Evolutionary conservation across 345 rosid genomes (phyloP).

Genomic region (Populus ilicifolia): DNA sequence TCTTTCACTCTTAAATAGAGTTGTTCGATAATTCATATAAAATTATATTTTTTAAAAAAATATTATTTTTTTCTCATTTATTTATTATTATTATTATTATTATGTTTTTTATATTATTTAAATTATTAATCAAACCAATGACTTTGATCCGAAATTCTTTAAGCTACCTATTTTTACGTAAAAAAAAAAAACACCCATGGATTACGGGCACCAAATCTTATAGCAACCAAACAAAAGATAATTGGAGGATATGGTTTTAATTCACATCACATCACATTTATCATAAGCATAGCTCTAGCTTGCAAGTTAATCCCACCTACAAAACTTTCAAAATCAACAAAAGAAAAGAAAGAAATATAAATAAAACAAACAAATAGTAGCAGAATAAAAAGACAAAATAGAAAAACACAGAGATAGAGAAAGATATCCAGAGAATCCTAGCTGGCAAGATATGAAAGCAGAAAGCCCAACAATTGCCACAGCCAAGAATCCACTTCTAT

Average conservation of each 20-base stretch:
- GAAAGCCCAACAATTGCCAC: conserved; percentile 11
- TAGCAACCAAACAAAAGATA: neutral
- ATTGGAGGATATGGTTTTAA: neutral
- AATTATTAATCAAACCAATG: too few species aligned
- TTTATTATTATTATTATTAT: too few species aligned
- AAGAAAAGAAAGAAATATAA: neutral
- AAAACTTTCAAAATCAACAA: neutral
- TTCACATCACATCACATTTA: neutral
- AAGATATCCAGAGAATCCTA: conserved; percentile 55
- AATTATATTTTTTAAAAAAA: too few species aligned
- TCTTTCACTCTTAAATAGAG: too few species aligned
- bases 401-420: conserved; percentile 21
- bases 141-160: too few species aligned
- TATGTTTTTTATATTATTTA: too few species aligned
- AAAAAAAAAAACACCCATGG: too few species aligned
- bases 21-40: too few species aligned
- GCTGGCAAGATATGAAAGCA: conserved; percentile 43
- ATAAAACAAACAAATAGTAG: neutral
- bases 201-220: too few species aligned
- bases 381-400: neutral
- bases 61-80: accelerated
- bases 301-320: neutral
- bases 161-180: too few species aligned
- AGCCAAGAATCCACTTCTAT: neutral
- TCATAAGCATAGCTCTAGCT: neutral